Conservation (phyloP, 768 basidiomycete species). For the Hortiboletus campestris region DNA sequence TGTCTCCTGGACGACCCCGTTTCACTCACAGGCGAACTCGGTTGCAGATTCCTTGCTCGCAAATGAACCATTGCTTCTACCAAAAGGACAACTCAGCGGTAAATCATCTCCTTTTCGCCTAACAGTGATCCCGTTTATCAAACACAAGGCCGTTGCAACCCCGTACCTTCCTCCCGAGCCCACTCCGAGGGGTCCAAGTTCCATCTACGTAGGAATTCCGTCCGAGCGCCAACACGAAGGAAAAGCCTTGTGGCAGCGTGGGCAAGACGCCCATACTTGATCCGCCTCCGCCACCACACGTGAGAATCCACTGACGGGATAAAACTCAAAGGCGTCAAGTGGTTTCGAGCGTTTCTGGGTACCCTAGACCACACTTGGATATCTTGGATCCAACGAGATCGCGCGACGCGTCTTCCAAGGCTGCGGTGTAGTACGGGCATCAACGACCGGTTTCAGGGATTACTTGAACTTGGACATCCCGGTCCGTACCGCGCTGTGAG, state of each 20-base stretch:
- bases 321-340: neutral
- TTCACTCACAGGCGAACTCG: conserved; percentile 2
- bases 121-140: too few relatives aligned
- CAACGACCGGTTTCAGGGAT: neutral
- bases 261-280: neutral
- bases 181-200: neutral
- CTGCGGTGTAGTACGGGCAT: neutral
- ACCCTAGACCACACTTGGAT: neutral
- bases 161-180: neutral
- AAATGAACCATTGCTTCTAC: neutral
- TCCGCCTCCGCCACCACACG: neutral
- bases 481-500: neutral
- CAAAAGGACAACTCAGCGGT: neutral
- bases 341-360: neutral
- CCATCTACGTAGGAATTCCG: too few relatives aligned
- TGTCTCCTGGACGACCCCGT: neutral
- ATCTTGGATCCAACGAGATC: neutral
- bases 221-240: neutral
- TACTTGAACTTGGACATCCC: neutral
- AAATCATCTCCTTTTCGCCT: neutral
- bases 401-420: neutral
- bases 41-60: neutral
- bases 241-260: neutral
- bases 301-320: neutral
- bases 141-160: neutral